A percentile compares a stretch with the other conserved stretches of the same genome.
phyloP scores from a whole-genome alignment of 1,284 basidiomycete genomes.

The Salmacisia buchloeana region DNA sequence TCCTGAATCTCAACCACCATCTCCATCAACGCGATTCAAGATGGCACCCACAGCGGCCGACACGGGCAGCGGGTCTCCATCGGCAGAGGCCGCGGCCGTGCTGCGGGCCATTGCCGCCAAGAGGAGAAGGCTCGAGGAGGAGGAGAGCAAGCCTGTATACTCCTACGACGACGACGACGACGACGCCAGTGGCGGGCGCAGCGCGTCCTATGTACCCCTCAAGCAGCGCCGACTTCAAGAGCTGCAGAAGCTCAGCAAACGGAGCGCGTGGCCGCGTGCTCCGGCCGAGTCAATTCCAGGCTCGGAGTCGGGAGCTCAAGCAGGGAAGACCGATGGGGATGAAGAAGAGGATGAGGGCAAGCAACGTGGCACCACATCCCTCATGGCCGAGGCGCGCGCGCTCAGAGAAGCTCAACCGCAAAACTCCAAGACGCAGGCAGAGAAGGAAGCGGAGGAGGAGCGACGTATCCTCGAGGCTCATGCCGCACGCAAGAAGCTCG shows the following conservation, averaged over 20 bases:
- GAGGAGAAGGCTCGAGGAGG: slow-evolving; percentile 6
- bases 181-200: slow-evolving; percentile 57
- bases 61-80: background rate
- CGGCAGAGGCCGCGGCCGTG: background rate
- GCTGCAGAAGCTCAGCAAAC: slow-evolving; percentile 57
- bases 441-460: slow-evolving; percentile 81
- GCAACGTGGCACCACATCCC: slow-evolving; percentile 60
- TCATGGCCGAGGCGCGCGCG: slow-evolving; percentile 52
- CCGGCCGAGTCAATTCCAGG: background rate
- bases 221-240: slow-evolving; percentile 76
- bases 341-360: slow-evolving; percentile 60
- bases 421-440: slow-evolving; percentile 67
- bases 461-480: slow-evolving; percentile 85
- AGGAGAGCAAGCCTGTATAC: slow-evolving; percentile 25
- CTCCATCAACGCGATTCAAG: background rate
- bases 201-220: slow-evolving; percentile 76
- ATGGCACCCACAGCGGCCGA: background rate
- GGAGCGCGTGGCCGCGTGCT: slow-evolving; percentile 3
- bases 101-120: background rate
- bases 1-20: background rate
- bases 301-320: background rate
- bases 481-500: slow-evolving; percentile 80
- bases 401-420: slow-evolving; percentile 69
- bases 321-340: slow-evolving; percentile 22
- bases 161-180: slow-evolving; percentile 45